Conservation (phyloP, 345 rosid genomes). For the Aquilaria malaccensis region DNA sequence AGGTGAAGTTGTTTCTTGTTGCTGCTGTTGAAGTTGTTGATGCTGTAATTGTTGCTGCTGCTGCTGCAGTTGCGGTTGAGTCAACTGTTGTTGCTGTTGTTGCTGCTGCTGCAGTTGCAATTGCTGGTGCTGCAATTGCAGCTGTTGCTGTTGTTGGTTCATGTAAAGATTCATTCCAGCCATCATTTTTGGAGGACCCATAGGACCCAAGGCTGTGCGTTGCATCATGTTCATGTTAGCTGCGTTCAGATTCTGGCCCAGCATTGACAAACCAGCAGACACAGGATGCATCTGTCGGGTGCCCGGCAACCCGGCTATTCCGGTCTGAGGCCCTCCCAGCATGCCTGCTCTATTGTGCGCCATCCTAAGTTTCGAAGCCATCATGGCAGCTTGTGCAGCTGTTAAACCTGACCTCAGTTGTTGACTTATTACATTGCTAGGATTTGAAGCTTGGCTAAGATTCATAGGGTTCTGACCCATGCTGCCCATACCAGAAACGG, state of each 20-base stretch:
- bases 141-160: conserved; percentile 49
- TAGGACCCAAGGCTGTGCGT: conserved; percentile 49
- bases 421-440: conserved; percentile 50
- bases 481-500: conserved; percentile 50
- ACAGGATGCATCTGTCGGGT: conserved; percentile 58
- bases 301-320: conserved; percentile 60
- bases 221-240: conserved; percentile 53
- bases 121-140: conserved; percentile 29
- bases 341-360: conserved; percentile 21
- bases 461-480: conserved; percentile 61
- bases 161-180: conserved; percentile 51
- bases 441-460: conserved; percentile 40
- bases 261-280: conserved; percentile 53
- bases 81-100: conserved; percentile 21
- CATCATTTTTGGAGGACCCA: conserved; percentile 92
- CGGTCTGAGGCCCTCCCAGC: conserved; percentile 54
- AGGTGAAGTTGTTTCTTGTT: conserved; percentile 52
- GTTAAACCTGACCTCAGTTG: conserved; percentile 45
- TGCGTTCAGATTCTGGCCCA: conserved; percentile 52
- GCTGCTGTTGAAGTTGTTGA: conserved; percentile 32
- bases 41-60: conserved; percentile 34
- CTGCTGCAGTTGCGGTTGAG: conserved; percentile 24
- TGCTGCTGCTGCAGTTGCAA: conserved; percentile 15
- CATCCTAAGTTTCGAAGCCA: conserved; percentile 31
- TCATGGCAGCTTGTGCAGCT: conserved; percentile 23